These are phyloP conservation scores for Didymella lethalis DNA, from an alignment of 2,329 filamentous ascomycete genomes.

Conservation along the genomic window DNA sequence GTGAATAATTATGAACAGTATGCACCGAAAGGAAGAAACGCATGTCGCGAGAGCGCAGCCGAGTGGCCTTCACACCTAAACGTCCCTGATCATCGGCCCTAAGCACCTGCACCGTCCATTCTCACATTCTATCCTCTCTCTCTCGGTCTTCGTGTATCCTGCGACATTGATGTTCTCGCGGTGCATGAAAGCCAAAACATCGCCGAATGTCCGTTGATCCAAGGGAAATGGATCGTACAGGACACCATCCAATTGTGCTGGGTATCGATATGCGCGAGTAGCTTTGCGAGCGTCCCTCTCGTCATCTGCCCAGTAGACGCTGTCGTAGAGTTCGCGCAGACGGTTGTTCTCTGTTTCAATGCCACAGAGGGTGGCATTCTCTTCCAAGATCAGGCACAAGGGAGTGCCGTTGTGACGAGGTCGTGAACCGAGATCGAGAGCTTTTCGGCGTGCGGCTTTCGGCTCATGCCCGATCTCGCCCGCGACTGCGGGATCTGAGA, in stretches of 20 bases:
- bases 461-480: background rate
- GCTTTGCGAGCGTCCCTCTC: background rate
- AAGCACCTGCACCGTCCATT: constrained; percentile 1
- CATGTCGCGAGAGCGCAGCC: background rate
- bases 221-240: background rate
- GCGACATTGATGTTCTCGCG: background rate
- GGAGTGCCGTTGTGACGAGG: background rate
- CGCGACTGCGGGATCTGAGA: no score
- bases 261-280: background rate
- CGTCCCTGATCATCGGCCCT: constrained; percentile 1
- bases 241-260: background rate
- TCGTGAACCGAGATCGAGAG: background rate
- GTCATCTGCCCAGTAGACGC: background rate
- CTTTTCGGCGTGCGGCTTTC: background rate
- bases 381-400: background rate
- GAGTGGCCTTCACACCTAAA: background rate
- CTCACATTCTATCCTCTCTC: background rate
- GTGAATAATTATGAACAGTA: background rate
- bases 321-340: background rate
- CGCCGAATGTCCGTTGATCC: background rate
- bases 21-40: background rate
- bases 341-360: background rate
- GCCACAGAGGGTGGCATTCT: background rate
- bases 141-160: background rate
- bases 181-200: background rate